Conservation (phyloP, 192 early-diverging fungal species). For the Chytriomyces sp. region DNA sequence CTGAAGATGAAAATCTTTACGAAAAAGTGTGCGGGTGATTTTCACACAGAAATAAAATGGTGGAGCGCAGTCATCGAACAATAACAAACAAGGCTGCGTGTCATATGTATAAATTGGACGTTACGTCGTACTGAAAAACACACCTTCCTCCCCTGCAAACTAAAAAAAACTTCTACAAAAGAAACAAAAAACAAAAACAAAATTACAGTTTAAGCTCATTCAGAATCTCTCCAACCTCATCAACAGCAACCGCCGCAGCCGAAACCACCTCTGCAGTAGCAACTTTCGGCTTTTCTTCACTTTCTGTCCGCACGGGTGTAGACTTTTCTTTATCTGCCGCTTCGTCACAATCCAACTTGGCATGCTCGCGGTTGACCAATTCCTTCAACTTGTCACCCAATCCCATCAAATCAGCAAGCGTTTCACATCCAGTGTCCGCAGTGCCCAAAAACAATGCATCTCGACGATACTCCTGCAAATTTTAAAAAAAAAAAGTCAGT, state of each 20-base stretch:
- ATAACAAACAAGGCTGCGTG: too few relatives aligned
- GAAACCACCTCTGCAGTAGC: neutral
- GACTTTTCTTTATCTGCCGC: too few relatives aligned
- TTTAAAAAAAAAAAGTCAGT: neutral
- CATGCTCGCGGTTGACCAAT: slow-evolving; percentile 33
- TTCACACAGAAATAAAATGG: too few relatives aligned
- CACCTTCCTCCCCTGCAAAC: too few relatives aligned
- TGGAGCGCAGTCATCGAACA: too few relatives aligned
- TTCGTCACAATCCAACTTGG: slow-evolving; percentile 7
- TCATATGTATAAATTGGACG: too few relatives aligned
- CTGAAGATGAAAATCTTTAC: too few relatives aligned
- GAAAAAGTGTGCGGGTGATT: too few relatives aligned
- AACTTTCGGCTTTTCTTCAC: neutral
- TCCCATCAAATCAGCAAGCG: slow-evolving; percentile 75
- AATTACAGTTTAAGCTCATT: neutral
- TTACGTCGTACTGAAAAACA: too few relatives aligned
- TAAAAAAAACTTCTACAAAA: too few relatives aligned
- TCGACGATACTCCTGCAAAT: slow-evolving; percentile 62
- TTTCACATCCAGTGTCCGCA: slow-evolving; percentile 78
- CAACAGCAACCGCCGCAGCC: neutral
- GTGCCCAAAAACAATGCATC: slow-evolving; percentile 80
- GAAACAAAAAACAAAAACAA: too few relatives aligned
- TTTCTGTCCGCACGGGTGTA: too few relatives aligned
- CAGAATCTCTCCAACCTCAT: neutral
- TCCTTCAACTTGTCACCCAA: slow-evolving; percentile 61